Evolutionary conservation across 2,329 filamentous ascomycete genomes (phyloP), one percentile per base, ranked within the genome.

Genomic region (Penicillium sp.): DNA sequence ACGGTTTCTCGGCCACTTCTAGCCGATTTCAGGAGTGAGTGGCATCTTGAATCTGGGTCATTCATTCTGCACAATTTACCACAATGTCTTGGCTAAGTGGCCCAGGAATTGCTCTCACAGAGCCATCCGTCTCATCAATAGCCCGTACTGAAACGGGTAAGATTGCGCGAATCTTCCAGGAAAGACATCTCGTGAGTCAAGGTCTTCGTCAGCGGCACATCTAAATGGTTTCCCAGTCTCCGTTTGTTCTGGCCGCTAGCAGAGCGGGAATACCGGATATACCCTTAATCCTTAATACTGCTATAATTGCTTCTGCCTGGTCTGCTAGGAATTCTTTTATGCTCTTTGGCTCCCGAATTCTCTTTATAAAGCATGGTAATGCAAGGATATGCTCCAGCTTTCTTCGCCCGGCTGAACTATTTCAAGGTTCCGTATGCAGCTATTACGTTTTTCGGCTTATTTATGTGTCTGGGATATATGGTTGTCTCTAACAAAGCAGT

Each of bases 391-490:
- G 77, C 75, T 2, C 76, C 76, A 0, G 61, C 58, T 1, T 53
- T 77, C 41, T 70, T 77, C 46, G 62, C 55, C 24, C 60, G 60
- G 7, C 55, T 82, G 77, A 59, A 80, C 73, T 55, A 69, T 68
- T 55, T 89, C 57, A 75, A 76, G 4, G 80, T 86, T 1, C 87
- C 87, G 0, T 83, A 83, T 70, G 75, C 73, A 47, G 81, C 84
- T 0, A 84, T 89, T 13, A 70, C 64, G 11, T 69, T 81, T 33
- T 82, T 82, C 1, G 79, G 84, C 0, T 68, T 78, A 2, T 77
- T 88, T 50, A 86, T 86, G 22, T 78, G 87, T 11, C 80, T 90
- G 4, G 86, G 79, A 13, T 89, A 87, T 74, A 78, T 89, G 63
- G 88, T 88, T 74, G 74, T 88, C 10, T 86, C 83, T 7, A 65